Percentiles rank a stretch among this genome's conserved stretches.
Evolutionary conservation across 2,329 filamentous ascomycete genomes (phyloP).

Genomic region (Hymenoscyphus fructigenus): DNA sequence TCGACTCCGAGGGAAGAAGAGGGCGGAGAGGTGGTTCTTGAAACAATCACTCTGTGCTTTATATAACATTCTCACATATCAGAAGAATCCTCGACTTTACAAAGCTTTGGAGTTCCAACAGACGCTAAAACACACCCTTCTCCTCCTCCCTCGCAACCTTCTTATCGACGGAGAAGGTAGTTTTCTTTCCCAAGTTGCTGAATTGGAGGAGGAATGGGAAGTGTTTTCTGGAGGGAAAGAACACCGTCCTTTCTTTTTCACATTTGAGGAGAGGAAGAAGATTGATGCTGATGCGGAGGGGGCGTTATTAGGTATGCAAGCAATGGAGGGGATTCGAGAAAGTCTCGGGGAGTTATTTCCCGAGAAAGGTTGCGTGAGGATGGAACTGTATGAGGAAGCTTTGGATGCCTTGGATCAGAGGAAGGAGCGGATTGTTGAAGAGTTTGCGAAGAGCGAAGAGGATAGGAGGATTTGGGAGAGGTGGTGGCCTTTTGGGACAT

Average conservation of each 20-base stretch:
- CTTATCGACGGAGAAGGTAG: slow-evolving; percentile 20
- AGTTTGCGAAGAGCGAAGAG: slow-evolving; percentile 19
- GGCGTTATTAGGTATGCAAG: slow-evolving; percentile 14
- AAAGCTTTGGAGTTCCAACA: slow-evolving; percentile 22
- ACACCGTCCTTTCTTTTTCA: slow-evolving; percentile 18
- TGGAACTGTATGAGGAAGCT: slow-evolving; percentile 18
- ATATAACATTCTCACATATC: slow-evolving; percentile 13
- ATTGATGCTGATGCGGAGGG: slow-evolving; percentile 17
- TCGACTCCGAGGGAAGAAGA: slow-evolving; percentile 38
- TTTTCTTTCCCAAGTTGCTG: slow-evolving; percentile 18
- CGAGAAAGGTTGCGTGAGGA: slow-evolving; percentile 19
- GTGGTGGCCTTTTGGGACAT: slow-evolving; percentile 23
- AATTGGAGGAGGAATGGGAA: slow-evolving; percentile 15
- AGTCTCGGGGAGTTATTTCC: slow-evolving; percentile 20
- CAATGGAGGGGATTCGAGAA: slow-evolving; percentile 13
- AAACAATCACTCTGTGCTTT: slow-evolving; percentile 18
- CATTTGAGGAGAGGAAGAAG: slow-evolving; percentile 10
- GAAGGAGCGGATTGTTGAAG: slow-evolving; percentile 21
- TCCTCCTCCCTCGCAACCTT: slow-evolving; percentile 16
- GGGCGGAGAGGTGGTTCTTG: slow-evolving; percentile 21
- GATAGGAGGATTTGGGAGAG: slow-evolving; percentile 19
- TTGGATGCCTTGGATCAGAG: slow-evolving; percentile 21
- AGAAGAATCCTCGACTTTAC: slow-evolving; percentile 16
- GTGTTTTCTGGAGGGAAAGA: slow-evolving; percentile 8
- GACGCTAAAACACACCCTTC: slow-evolving; percentile 14